A percentile compares a stretch with the other conserved stretches of the same genome.
These are phyloP conservation scores for Nadsonia commutata DNA, from an alignment of 1,139 yeast genomes.

Conservation along the genomic window DNA sequence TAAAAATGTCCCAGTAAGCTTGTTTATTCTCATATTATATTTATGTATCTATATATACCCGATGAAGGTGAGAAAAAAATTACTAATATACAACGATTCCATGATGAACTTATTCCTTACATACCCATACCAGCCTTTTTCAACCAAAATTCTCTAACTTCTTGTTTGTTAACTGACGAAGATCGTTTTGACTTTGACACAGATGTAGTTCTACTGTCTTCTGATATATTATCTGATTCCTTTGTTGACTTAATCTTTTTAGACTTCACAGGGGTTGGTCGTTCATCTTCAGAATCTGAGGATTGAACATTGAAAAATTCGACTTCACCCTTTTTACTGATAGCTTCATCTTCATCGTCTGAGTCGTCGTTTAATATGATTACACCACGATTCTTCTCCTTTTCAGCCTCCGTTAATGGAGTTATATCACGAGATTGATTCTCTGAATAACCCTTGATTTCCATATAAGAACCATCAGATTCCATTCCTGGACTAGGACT, in stretches of 20 bases:
- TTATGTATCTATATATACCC: neutral
- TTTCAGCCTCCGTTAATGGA: slow-evolving; percentile 2
- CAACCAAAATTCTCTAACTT: neutral
- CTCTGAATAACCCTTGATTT: neutral
- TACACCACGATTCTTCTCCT: slow-evolving; percentile 6
- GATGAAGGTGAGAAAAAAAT: neutral
- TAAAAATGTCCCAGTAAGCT: neutral
- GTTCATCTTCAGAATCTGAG: neutral
- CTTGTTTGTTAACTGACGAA: neutral
- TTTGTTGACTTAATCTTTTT: neutral
- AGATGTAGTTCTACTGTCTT: neutral
- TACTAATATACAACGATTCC: neutral
- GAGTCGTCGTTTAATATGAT: neutral
- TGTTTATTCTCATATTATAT: neutral
- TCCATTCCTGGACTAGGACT: neutral
- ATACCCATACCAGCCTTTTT: neutral
- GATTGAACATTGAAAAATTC: neutral
- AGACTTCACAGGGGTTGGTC: neutral
- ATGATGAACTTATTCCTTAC: no score
- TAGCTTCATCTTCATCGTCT: neutral
- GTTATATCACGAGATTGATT: neutral
- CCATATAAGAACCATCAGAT: neutral
- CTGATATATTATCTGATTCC: neutral
- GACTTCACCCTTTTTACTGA: neutral
- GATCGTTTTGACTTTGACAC: neutral